These are phyloP conservation scores for Scenedesmus sp. DNA, from an alignment of 163 green algal genomes.

Conservation along the genomic window DNA sequence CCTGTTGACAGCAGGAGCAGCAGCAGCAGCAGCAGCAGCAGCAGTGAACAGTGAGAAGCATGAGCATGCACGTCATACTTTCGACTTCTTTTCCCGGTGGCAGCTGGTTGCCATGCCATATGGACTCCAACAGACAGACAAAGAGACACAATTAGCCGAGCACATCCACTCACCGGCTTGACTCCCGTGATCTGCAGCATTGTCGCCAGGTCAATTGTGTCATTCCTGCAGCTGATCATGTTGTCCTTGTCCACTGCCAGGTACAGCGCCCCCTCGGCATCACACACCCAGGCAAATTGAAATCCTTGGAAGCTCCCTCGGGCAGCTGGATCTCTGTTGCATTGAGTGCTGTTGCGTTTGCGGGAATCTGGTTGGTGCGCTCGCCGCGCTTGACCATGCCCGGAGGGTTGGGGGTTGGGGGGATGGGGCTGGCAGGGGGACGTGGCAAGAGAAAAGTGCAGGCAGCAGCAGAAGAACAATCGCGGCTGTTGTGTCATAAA, in stretches of 20 bases:
- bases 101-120: too few relatives aligned
- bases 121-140: too few relatives aligned
- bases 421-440: neutral
- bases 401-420: slow-evolving; percentile 5
- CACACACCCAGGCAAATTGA: slow-evolving; percentile 50
- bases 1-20: neutral
- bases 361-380: slow-evolving; percentile 45
- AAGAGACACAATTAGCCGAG: too few relatives aligned
- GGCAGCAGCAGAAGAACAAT: neutral
- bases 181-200: slow-evolving; percentile 39
- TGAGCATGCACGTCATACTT: too few relatives aligned
- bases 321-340: slow-evolving; percentile 24
- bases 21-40: slow-evolving; percentile 8
- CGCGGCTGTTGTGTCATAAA: too few relatives aligned
- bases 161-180: slow-evolving; percentile 11
- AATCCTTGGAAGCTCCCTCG: slow-evolving; percentile 21
- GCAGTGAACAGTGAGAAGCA: too few relatives aligned
- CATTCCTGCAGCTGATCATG: slow-evolving; percentile 10
- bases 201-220: neutral
- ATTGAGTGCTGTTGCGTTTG: slow-evolving; percentile 29
- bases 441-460: neutral
- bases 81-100: too few relatives aligned
- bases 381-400: slow-evolving; percentile 12
- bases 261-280: slow-evolving; percentile 47
- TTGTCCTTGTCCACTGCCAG: slow-evolving; percentile 31